phyloP scores from a whole-genome alignment of 768 basidiomycete species.

The Kwoniella pini region DNA sequence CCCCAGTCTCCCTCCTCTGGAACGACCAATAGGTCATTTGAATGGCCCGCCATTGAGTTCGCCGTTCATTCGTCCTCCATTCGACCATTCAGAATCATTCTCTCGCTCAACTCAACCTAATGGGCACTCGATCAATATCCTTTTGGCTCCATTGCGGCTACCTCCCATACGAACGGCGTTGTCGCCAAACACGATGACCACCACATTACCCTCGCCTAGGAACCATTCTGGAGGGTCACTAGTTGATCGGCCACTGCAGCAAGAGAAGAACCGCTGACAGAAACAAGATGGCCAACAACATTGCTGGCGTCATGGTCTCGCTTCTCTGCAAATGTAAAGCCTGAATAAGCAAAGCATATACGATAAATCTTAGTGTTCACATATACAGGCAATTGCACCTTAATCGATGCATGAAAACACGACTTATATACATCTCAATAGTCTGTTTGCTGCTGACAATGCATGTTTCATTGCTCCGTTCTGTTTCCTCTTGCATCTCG shows the following conservation, averaged over 20 bases:
- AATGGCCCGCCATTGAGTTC: neutral
- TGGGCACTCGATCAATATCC: neutral
- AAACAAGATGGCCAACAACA: no score
- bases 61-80: neutral
- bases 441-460: no score
- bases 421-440: no score
- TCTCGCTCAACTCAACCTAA: neutral
- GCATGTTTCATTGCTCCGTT: no score
- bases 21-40: neutral
- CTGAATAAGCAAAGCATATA: no score
- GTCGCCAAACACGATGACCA: neutral
- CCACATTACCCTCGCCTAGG: conserved; percentile 10
- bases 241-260: neutral
- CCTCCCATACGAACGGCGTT: conserved; percentile 19
- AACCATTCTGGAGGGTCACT: neutral
- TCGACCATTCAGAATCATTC: neutral
- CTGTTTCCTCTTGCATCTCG: no score
- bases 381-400: no score
- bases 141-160: conserved; percentile 18
- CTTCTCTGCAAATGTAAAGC: no score
- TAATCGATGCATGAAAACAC: no score
- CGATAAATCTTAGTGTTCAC: no score
- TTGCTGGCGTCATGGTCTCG: no score
- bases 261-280: neutral
- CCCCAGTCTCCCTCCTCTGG: neutral